phyloP scores from a whole-genome alignment of 352 stramenopile species.

The Globisporangium solare region DNA sequence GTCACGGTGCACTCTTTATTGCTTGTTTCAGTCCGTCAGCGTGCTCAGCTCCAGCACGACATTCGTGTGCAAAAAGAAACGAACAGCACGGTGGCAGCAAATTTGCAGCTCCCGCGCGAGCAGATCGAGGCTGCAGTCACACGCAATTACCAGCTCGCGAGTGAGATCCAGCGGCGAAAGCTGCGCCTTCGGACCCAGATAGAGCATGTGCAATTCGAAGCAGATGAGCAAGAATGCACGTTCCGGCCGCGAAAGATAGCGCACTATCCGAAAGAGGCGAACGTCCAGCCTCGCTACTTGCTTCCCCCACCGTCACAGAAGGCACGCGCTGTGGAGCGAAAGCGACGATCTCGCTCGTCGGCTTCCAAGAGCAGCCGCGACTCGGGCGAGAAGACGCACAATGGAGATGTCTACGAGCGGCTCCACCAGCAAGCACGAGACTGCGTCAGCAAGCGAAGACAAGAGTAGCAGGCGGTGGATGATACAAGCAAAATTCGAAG shows the following conservation, averaged over 20 bases:
- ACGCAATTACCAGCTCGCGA: constrained; percentile 33
- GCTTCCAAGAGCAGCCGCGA: too few species aligned
- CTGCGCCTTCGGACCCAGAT: constrained; percentile 17
- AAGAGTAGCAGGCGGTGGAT: constrained; percentile 2
- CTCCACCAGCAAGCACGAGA: too few species aligned
- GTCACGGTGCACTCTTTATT: too few species aligned
- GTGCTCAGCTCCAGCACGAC: constrained; percentile 15
- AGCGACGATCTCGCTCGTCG: too few species aligned
- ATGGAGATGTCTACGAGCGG: too few species aligned
- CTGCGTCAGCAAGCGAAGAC: too few species aligned
- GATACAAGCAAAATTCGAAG: constrained; percentile 1
- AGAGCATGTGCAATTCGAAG: constrained; percentile 21
- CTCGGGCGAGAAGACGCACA: too few species aligned
- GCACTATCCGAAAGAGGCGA: background rate
- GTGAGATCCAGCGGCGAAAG: constrained; percentile 32
- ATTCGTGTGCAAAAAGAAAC: constrained; percentile 22
- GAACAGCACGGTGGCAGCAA: constrained; percentile 13
- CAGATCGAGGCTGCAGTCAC: constrained; percentile 24
- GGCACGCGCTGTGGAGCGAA: background rate
- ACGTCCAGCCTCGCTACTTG: constrained; percentile 10
- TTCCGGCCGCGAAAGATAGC: constrained; percentile 31
- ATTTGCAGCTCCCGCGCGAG: constrained; percentile 14
- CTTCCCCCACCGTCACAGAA: background rate
- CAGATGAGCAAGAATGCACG: constrained; percentile 26
- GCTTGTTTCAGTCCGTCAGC: constrained; percentile 13